phyloP scores from a whole-genome alignment of 345 rosid species.

The Corchorus olitorius region DNA sequence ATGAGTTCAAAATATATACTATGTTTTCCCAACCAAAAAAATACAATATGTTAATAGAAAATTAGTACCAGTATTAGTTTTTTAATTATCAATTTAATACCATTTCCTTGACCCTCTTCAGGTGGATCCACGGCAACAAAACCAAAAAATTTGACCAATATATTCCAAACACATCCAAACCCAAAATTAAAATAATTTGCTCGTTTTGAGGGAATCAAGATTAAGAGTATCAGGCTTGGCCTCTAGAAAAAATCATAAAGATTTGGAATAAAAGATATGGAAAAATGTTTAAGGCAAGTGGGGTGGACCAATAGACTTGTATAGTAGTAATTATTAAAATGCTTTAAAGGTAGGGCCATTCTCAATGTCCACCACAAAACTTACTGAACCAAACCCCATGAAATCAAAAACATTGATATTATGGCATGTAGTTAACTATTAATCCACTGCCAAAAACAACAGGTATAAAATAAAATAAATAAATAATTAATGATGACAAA shows the following conservation, averaged over 20 bases:
- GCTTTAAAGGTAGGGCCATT: slow-evolving; percentile 6
- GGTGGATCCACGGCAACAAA: neutral
- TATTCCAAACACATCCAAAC: neutral
- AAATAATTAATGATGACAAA: neutral
- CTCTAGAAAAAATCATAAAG: neutral
- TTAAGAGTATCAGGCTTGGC: neutral
- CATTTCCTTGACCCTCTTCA: neutral
- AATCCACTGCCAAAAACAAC: neutral
- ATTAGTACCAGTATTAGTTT: no score
- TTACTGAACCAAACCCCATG: neutral
- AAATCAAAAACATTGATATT: slow-evolving; percentile 4
- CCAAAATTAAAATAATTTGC: neutral
- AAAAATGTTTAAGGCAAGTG: neutral
- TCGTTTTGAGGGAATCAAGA: neutral
- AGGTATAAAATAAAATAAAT: no score
- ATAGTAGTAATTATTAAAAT: neutral
- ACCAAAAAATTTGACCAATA: neutral
- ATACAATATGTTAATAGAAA: no score
- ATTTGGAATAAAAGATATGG: neutral
- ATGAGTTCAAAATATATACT: neutral
- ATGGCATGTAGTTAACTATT: neutral
- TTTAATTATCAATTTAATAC: neutral
- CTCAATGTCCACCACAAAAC: neutral
- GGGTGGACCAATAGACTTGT: neutral
- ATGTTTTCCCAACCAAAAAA: neutral